Evolutionary conservation across 257 asterid genomes (phyloP).

Genomic region (Fraxinus excelsior): DNA sequence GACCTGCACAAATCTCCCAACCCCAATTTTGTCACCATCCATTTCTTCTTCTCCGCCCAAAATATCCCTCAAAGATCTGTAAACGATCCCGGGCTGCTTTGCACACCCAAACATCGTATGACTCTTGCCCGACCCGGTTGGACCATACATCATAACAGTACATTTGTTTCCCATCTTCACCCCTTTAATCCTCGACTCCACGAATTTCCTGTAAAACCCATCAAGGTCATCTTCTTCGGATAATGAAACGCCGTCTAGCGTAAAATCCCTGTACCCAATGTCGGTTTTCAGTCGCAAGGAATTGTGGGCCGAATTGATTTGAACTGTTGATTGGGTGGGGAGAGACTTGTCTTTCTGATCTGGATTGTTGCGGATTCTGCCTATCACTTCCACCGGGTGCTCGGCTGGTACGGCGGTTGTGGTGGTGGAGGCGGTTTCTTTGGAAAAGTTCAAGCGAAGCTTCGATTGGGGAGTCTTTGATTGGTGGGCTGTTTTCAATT

Average conservation of each 20-base stretch:
- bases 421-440: slow-evolving; percentile 30
- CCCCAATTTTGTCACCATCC: slow-evolving; percentile 51
- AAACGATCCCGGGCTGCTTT: slow-evolving; percentile 83
- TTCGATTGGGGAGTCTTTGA: slow-evolving; percentile 69
- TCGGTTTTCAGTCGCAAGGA: slow-evolving; percentile 74
- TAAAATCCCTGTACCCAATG: slow-evolving; percentile 80
- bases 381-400: slow-evolving; percentile 93
- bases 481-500: slow-evolving; percentile 40
- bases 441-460: slow-evolving; percentile 54
- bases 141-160: slow-evolving; percentile 97
- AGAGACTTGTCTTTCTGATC: slow-evolving; percentile 48
- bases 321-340: slow-evolving; percentile 42
- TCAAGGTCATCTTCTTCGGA: slow-evolving; percentile 83
- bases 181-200: slow-evolving; percentile 69
- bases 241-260: slow-evolving; percentile 74
- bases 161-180: slow-evolving; percentile 84
- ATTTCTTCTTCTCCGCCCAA: slow-evolving; percentile 60
- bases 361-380: slow-evolving; percentile 75
- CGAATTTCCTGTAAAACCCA: slow-evolving; percentile 68
- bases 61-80: slow-evolving; percentile 72
- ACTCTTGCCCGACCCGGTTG: slow-evolving; percentile 94
- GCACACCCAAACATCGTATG: slow-evolving; percentile 90
- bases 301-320: slow-evolving; percentile 47
- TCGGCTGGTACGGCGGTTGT: slow-evolving; percentile 47
- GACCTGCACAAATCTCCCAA: slow-evolving; percentile 80